Percentiles rank a stretch among this genome's conserved stretches.
Conservation (phyloP, 768 basidiomycete species). For the Hortiboletus flavorubellus region DNA sequence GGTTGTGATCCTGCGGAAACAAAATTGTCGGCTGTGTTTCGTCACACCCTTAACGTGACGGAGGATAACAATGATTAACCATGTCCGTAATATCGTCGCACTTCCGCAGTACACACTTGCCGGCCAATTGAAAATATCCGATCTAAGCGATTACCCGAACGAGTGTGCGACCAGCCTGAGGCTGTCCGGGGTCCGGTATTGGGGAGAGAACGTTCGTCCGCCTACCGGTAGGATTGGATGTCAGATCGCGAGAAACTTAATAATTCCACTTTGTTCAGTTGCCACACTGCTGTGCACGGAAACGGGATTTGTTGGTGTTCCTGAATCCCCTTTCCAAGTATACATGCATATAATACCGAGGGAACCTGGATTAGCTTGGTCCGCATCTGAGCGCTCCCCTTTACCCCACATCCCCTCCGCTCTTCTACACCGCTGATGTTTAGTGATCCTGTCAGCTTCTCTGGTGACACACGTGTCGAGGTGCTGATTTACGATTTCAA, state of each 20-base stretch:
- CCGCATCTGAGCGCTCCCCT: constrained; percentile 1
- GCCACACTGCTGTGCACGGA: constrained; percentile 16
- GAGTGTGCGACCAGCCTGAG: not conserved
- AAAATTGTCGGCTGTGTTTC: too few relatives aligned
- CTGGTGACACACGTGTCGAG: constrained; percentile 29
- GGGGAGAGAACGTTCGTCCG: constrained; percentile 13
- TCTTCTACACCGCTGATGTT: constrained; percentile 13
- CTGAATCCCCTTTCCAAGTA: constrained; percentile 17
- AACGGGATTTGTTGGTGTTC: constrained; percentile 7
- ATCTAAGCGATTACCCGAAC: not conserved
- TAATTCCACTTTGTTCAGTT: constrained; percentile 5
- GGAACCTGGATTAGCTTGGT: not conserved
- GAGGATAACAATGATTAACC: too few relatives aligned
- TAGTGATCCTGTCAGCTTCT: constrained; percentile 26
- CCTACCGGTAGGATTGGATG: constrained; percentile 10
- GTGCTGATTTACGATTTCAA: constrained; percentile 1
- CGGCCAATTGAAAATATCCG: not conserved
- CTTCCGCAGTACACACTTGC: not conserved
- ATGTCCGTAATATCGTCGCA: too few relatives aligned
- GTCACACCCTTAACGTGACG: too few relatives aligned
- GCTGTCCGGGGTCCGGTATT: not conserved
- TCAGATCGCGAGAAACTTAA: not conserved
- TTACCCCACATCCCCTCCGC: not conserved
- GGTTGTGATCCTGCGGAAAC: too few relatives aligned
- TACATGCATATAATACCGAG: constrained; percentile 10